Evolutionary conservation across 345 rosid species (phyloP).

Genomic region (Stellera chamaejasme): DNA sequence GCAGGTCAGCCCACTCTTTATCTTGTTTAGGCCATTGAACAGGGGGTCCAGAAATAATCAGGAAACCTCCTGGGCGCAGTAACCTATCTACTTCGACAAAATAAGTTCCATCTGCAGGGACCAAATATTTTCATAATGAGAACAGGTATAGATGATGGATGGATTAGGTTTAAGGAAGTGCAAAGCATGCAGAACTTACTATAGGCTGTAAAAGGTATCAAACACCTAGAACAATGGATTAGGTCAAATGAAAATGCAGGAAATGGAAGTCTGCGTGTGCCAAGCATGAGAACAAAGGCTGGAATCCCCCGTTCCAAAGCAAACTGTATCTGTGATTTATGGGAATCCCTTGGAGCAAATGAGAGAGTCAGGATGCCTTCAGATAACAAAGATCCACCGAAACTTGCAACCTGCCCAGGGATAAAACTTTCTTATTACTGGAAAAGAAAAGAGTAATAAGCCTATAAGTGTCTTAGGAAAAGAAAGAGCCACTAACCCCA

Average conservation of each 20-base stretch:
- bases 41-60: slow-evolving; percentile 98
- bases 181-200: slow-evolving; percentile 46
- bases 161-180: not conserved
- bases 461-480: not conserved
- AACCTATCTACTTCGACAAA: slow-evolving; percentile 86
- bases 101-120: slow-evolving; percentile 79
- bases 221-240: slow-evolving; percentile 85
- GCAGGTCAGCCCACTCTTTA: slow-evolving; percentile 99
- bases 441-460: not conserved
- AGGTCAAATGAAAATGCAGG: slow-evolving; percentile 88
- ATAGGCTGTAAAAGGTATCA: slow-evolving; percentile 93
- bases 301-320: slow-evolving; percentile 96
- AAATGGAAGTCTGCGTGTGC: slow-evolving; percentile 95
- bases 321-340: slow-evolving; percentile 94
- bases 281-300: slow-evolving; percentile 98
- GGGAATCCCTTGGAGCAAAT: slow-evolving; percentile 97
- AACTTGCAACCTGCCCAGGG: slow-evolving; percentile 83
- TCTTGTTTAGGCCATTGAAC: slow-evolving; percentile 98
- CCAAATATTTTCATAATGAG: slow-evolving; percentile 17
- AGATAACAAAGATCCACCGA: slow-evolving; percentile 72
- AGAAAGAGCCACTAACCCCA: slow-evolving; percentile 50
- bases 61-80: slow-evolving; percentile 89
- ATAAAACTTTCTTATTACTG: slow-evolving; percentile 4
- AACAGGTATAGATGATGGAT: slow-evolving; percentile 7
- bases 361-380: slow-evolving; percentile 71